phyloP scores from a whole-genome alignment of 495 filamentous ascomycete genomes.

The Tetracladium setigerum region DNA sequence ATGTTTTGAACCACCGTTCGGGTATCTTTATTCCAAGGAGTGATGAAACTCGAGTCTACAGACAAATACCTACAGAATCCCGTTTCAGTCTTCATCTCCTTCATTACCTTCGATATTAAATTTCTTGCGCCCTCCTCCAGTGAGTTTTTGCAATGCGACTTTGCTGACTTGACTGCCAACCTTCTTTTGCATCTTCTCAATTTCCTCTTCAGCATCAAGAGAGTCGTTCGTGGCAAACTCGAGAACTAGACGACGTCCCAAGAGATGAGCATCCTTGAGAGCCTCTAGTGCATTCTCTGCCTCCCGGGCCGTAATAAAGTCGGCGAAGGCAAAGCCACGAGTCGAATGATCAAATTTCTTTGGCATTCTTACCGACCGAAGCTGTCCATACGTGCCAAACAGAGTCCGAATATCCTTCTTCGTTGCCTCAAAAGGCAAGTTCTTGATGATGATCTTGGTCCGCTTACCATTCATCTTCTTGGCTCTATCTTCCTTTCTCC shows the following conservation, averaged over 20 bases:
- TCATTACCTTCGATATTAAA: slow-evolving; percentile 57
- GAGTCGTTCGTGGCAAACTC: slow-evolving; percentile 83
- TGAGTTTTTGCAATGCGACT: slow-evolving; percentile 80
- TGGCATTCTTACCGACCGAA: slow-evolving; percentile 85
- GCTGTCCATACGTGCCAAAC: slow-evolving; percentile 82
- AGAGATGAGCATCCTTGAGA: slow-evolving; percentile 84
- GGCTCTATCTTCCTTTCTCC: slow-evolving; percentile 66
- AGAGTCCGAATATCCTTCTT: slow-evolving; percentile 81
- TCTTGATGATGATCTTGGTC: slow-evolving; percentile 97
- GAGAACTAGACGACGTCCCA: slow-evolving; percentile 80
- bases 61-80: slow-evolving; percentile 2
- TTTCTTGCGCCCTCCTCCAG: slow-evolving; percentile 74
- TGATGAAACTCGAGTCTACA: neutral
- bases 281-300: slow-evolving; percentile 89
- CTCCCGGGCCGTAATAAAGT: slow-evolving; percentile 87
- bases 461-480: slow-evolving; percentile 64
- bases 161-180: slow-evolving; percentile 79
- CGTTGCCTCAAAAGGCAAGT: slow-evolving; percentile 89
- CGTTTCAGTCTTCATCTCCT: slow-evolving; percentile 15
- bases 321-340: slow-evolving; percentile 94
- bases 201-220: slow-evolving; percentile 88
- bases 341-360: slow-evolving; percentile 85
- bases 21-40: slow-evolving; percentile 5
- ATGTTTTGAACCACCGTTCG: neutral
- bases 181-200: slow-evolving; percentile 93